Evolutionary conservation across 2,329 filamentous ascomycete genomes (phyloP), one percentile per base, ranked within the genome.

Genomic region (Waltergamsia citrina): DNA sequence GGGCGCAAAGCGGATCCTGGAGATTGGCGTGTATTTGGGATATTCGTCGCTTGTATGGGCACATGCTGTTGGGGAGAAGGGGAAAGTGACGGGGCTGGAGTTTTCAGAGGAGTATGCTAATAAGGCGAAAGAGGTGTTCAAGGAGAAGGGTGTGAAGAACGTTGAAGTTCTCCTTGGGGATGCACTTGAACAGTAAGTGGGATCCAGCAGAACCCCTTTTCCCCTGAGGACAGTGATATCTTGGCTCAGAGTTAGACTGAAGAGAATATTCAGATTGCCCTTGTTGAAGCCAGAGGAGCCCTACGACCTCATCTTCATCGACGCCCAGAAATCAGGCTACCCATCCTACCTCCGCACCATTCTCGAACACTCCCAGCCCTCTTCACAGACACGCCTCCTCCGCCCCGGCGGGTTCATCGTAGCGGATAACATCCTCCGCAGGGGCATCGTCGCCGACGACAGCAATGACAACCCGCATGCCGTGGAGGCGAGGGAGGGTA

Each of bases 221-320:
- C 27, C 14, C 27, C 27, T 29, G 27, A 8, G 14, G 8, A n/a
- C 22, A 24, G n/a, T 24, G 22, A 8, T 19, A 11, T n/a, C n/a
- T n/a, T n/a, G n/a, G n/a, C n/a, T n/a, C n/a, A n/a, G n/a, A n/a
- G n/a, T n/a, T n/a, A n/a, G n/a, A n/a, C 8, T 24, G 22, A 24
- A 8, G 22, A 24, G 8, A n/a, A 8, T 6, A 18, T 17, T 5
- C 30, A 59, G 57, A 3, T 50, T 61, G 8, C 43, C 48, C 6
- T 36, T 43, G n/a, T 52, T 57, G 4, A 41, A 59, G 38, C 43
- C 51, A 37, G 36, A 48, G 23, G 49, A 62, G 43, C 64, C 69
- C 4, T 74, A 67, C 42, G 69, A 73, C 47, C 50, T 71, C 29
- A 57, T 72, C 46, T 73, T 73, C 46, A 59, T 72, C 39, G 69